A percentile compares a stretch with the other conserved stretches of the same genome.
These are phyloP conservation scores for Passiflora organensis DNA, from an alignment of 345 rosid species.

Conservation along the genomic window DNA sequence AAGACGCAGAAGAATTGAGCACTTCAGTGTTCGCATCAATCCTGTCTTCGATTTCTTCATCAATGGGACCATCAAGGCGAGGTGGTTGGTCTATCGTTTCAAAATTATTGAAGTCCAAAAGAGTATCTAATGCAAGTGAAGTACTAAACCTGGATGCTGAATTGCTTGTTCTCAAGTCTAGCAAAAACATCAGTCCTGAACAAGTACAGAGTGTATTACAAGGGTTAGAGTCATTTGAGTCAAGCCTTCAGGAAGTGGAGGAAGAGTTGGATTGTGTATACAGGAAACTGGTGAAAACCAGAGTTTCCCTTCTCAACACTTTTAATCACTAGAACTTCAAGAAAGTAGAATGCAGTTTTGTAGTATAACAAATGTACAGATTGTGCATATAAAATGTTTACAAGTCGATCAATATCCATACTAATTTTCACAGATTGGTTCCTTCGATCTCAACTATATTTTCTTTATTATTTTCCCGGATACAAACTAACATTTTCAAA, in stretches of 20 bases:
- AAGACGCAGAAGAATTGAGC: conserved; percentile 12
- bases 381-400: too few species aligned
- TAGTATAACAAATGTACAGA: too few species aligned
- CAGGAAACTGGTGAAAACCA: not conserved
- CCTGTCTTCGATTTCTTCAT: not conserved
- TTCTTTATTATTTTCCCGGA: too few species aligned
- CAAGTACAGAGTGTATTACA: not conserved
- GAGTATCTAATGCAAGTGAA: not conserved
- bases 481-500: too few species aligned
- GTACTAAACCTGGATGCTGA: conserved; percentile 1
- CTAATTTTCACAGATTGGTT: too few species aligned
- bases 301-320: conserved; percentile 3
- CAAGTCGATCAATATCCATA: too few species aligned
- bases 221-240: not conserved
- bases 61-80: conserved; percentile 8
- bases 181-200: not conserved
- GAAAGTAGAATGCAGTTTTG: too few species aligned
- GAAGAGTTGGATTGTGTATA: conserved; percentile 7
- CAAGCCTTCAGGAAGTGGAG: not conserved
- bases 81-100: conserved; percentile 14
- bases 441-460: too few species aligned
- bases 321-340: not conserved
- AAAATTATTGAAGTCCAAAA: conserved; percentile 10
- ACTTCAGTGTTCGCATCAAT: conserved; percentile 10
- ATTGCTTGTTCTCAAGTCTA: conserved; percentile 6